A percentile compares a stretch with the other conserved stretches of the same genome.
These are phyloP conservation scores for Microbotryum silenes-acaulis DNA, from an alignment of 1,284 basidiomycete genomes.

Conservation along the genomic window DNA sequence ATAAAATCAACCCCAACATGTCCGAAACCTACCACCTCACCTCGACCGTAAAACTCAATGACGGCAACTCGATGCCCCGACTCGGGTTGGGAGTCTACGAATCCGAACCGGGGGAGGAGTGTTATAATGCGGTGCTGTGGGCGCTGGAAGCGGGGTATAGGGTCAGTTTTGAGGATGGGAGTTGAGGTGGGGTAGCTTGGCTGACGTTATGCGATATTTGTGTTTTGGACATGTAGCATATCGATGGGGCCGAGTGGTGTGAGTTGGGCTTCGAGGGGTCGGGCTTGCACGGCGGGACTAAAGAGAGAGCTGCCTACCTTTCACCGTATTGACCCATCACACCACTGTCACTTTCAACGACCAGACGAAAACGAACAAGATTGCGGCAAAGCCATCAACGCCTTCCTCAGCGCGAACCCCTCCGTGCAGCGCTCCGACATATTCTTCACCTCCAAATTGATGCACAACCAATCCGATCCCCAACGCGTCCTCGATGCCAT, in stretches of 20 bases:
- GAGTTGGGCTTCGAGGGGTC: too few species aligned
- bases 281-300: too few species aligned
- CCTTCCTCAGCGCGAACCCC: conserved; percentile 17
- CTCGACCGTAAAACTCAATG: conserved; percentile 65
- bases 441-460: conserved; percentile 27
- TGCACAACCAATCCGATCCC: conserved; percentile 22
- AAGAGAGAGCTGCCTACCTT: too few species aligned
- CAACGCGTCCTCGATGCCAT: conserved; percentile 20
- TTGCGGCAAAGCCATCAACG: conserved; percentile 31
- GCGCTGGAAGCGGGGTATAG: conserved; percentile 21
- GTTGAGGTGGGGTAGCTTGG: too few species aligned
- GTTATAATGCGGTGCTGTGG: conserved; percentile 27
- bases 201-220: background rate
- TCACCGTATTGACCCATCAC: too few species aligned
- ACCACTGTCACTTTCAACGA: too few species aligned
- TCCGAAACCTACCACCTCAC: conserved; percentile 49
- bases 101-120: conserved; percentile 26
- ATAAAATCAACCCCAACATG: background rate
- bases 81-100: conserved; percentile 26
- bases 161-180: too few species aligned
- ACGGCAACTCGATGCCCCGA: conserved; percentile 23
- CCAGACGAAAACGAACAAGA: conserved; percentile 29
- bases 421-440: conserved; percentile 22
- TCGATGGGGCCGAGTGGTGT: conserved; percentile 29
- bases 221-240: background rate